Conservation (phyloP, 2,329 filamentous ascomycete genomes). For the Alternaria incomplexa region DNA sequence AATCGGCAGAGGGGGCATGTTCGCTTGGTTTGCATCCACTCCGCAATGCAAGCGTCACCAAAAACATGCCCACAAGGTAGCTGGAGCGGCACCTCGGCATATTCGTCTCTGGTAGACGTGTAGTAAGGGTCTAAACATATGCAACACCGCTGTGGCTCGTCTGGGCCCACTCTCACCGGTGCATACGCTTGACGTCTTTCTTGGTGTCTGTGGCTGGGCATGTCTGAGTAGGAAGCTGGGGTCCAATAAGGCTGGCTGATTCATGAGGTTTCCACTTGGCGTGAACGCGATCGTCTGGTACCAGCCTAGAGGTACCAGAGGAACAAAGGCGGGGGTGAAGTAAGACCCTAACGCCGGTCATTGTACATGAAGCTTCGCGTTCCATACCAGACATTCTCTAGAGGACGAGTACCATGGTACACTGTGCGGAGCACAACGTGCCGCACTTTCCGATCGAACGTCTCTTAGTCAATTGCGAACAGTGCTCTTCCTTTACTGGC, state of each 20-base stretch:
- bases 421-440: background rate
- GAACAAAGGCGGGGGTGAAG: constrained; percentile 1
- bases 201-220: background rate
- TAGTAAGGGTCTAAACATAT: constrained; percentile 20
- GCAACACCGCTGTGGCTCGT: constrained; percentile 11
- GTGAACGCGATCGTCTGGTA: constrained; percentile 5
- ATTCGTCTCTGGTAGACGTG: background rate
- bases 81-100: constrained; percentile 15
- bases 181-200: background rate
- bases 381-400: background rate
- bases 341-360: background rate
- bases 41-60: constrained; percentile 17
- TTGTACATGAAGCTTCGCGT: background rate
- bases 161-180: constrained; percentile 4
- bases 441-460: background rate
- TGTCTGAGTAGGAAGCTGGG: constrained; percentile 4
- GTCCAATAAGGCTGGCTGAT: background rate
- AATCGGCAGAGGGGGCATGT: constrained; percentile 24
- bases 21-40: constrained; percentile 11
- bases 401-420: background rate
- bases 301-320: constrained; percentile 2
- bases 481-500: background rate
- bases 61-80: constrained; percentile 23
- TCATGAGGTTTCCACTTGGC: background rate
- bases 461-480: background rate